Evolutionary conservation across 345 rosid genomes (phyloP).

Genomic region (Carallia pectinifolia): DNA sequence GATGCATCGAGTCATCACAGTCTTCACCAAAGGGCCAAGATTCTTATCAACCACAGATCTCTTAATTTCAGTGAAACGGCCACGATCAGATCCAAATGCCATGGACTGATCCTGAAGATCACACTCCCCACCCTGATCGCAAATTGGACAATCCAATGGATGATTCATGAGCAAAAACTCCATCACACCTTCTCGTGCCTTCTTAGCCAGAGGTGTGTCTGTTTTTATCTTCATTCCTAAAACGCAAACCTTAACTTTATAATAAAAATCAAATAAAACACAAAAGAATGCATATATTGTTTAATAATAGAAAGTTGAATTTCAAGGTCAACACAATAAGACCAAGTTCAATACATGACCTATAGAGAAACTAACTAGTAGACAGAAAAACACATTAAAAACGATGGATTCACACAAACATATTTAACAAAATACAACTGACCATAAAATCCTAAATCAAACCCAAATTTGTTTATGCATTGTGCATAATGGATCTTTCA

Average conservation of each 20-base stretch:
- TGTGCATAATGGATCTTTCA: background rate
- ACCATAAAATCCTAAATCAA: background rate
- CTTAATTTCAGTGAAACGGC: slow-evolving; percentile 94
- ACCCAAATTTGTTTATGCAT: background rate
- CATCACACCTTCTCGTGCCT: slow-evolving; percentile 98
- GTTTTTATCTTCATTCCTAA: slow-evolving; percentile 99
- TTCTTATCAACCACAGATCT: slow-evolving; percentile 98
- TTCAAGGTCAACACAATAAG: no score
- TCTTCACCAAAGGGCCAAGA: slow-evolving; percentile 97
- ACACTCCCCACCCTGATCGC: slow-evolving; percentile 99
- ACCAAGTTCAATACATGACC: no score
- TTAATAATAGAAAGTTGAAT: no score
- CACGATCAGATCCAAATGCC: slow-evolving; percentile 99
- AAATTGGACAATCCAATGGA: slow-evolving; percentile 95
- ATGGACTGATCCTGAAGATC: slow-evolving; percentile 99
- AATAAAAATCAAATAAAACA: no score
- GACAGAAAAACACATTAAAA: no score
- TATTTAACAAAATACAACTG: no score
- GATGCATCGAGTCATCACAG: slow-evolving; percentile 99
- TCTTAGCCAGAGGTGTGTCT: slow-evolving; percentile 89
- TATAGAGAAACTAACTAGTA: no score
- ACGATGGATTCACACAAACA: no score
- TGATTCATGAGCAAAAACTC: slow-evolving; percentile 96
- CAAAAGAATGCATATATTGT: no score
- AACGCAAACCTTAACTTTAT: slow-evolving; percentile 6